Base-by-base conservation (phyloP, 2,329 filamentous ascomycete species). In the Dothiorella sarmentorum region DNA sequence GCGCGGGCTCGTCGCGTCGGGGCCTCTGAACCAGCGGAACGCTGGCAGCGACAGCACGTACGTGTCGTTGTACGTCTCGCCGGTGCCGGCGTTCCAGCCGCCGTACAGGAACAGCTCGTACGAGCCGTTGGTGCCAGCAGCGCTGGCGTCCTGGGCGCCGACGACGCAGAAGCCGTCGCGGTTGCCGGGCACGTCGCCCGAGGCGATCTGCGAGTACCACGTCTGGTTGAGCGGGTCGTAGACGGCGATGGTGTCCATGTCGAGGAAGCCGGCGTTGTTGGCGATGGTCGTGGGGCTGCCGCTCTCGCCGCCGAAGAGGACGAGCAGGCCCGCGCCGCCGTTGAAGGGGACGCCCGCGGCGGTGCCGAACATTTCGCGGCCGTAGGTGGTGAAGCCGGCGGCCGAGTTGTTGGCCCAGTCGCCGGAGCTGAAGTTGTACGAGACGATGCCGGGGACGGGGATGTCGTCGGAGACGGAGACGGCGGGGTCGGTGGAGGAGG, bases 141-240 rank as follows among this genome's bases (percentile, higher is more conserved):
- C 27, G 18, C 27, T 11, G 5, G 27, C 27, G 15, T 11, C 20
- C 38, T 43, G 38, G 10, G 27, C 3, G 56, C 31, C 22, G 6
- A 37, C 45, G 3, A 51, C 9, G 35, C 56, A 58, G 15, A 58
- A 52, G 13, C 15, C 31, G 33, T 51, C 31, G n/a, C 56, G 42
- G 1, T 37, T 17, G 29, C 11, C 22, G 7, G 52, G 52, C 27
- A 31, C 37, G n/a, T 43, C 38, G 44, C 56, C 56, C 18, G 56
- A 51, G 24, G 56, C 20, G 11, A 42, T 17, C 43, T 58, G 56
- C 5, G 22, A 29, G 24, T 58, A 26, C 56, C 56, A 58, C 29
- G 22, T 22, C 9, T 11, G 15, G 1, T 18, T 26, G 11, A 17
- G 33, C 7, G 24, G 22, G 13, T 58, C 56, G 22, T 51, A 58